Evolutionary conservation across 2,329 filamentous ascomycete species (phyloP), one percentile per base, ranked within the genome.

Genomic region (Hymenoscyphus occultus): DNA sequence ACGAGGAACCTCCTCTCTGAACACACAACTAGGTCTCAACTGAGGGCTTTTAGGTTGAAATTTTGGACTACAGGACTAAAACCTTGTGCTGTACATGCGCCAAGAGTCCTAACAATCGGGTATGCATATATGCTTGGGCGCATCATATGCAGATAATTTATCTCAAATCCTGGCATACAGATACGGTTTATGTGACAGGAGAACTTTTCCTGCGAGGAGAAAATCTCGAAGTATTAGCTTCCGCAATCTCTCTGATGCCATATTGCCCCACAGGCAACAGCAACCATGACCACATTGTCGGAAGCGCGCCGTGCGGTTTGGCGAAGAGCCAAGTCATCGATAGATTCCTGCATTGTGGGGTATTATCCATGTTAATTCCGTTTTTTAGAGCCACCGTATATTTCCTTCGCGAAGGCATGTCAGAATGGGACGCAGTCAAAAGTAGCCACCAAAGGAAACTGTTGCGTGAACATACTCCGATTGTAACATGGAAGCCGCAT

Each of bases 291-390:
- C 61, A 63, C 42, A 42, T 32, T 59, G 40, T 40, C 56, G 62
- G 62, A 60, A 59, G 35, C 22, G 28, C 40, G 62, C 56, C 56
- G 57, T 56, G 42, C 56, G 62, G 48, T 42, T 42, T 39, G 39
- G n/a, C 19, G 28, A 19, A 54, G 2, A 51, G 16, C 19, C 39
- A 31, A 31, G 22, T 12, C 22, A 39, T 32, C 22, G 14, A 31
- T 6, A 32, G 32, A n/a, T 39, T 39, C 54, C 57, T 51, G 19
- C 16, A 28, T 61, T 65, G 63, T 65, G 63, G 59, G 63, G 63
- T 65, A 62, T 59, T 62, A 65, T 58, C 59, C 63, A 54, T 14
- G 31, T 42, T 28, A n/a, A 40, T 19, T 28, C 54, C 13, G 16
- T 39, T 14, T 6, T 56, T 31, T 13, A 39, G 35, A 57, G 28